Conservation (phyloP, 768 basidiomycete genomes). For the Lactarius sanguifluus region DNA sequence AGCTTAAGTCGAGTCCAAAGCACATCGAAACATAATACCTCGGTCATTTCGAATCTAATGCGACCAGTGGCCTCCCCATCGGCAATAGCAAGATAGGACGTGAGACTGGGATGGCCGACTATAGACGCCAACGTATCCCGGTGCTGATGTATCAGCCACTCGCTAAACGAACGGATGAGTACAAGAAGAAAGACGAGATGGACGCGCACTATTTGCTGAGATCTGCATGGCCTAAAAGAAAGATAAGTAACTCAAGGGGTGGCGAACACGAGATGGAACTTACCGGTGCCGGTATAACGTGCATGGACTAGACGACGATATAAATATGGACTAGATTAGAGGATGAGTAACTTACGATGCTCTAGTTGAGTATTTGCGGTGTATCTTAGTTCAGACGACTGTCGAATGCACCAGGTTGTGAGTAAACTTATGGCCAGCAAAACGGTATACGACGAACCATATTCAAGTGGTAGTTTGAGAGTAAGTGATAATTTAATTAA, state of each 20-base stretch:
- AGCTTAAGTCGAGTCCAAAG: background rate
- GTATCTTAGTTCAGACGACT: constrained; percentile 92
- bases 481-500: background rate
- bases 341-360: constrained; percentile 64
- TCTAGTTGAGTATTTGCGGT: constrained; percentile 96
- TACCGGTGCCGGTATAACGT: constrained; percentile 93
- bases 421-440: background rate
- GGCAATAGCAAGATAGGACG: constrained; percentile 87
- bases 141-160: constrained; percentile 98
- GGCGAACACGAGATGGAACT: constrained; percentile 34
- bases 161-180: constrained; percentile 49
- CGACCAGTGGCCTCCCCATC: constrained; percentile 93
- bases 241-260: constrained; percentile 21
- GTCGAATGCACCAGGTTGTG: constrained; percentile 13
- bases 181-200: constrained; percentile 13
- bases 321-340: constrained; percentile 20
- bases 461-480: constrained; percentile 1
- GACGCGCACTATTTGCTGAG: constrained; percentile 85
- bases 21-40: constrained; percentile 54
- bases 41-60: constrained; percentile 91
- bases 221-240: constrained; percentile 81
- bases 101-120: constrained; percentile 83
- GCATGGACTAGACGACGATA: constrained; percentile 70
- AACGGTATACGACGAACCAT: constrained; percentile 29
- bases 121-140: constrained; percentile 93